These are phyloP conservation scores for Leccinum barrowsii DNA, from an alignment of 768 basidiomycete genomes.

Conservation along the genomic window DNA sequence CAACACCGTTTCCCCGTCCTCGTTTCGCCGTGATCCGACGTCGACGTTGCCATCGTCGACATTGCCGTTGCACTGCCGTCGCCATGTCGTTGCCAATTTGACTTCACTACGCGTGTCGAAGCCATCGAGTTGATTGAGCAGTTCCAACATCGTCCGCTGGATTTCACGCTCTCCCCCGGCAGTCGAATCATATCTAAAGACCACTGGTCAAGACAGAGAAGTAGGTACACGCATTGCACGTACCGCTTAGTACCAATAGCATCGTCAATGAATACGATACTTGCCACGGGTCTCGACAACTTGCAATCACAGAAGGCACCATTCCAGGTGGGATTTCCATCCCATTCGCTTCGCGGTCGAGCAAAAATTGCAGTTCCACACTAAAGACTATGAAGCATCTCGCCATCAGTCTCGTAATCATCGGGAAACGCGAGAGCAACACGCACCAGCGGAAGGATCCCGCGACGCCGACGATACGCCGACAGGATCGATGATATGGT, in stretches of 20 bases:
- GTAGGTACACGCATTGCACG: slow-evolving; percentile 17
- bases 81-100: slow-evolving; percentile 65
- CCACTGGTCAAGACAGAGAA: slow-evolving; percentile 3
- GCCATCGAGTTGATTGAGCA: slow-evolving; percentile 99
- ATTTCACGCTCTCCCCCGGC: slow-evolving; percentile 99
- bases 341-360: slow-evolving; percentile 61
- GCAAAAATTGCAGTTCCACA: slow-evolving; percentile 66
- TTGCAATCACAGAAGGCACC: slow-evolving; percentile 63
- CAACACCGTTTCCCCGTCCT: too few relatives aligned
- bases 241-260: slow-evolving; percentile 98
- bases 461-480: slow-evolving; percentile 45
- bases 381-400: slow-evolving; percentile 54
- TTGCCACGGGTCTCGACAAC: slow-evolving; percentile 64
- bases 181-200: slow-evolving; percentile 87
- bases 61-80: too few relatives aligned
- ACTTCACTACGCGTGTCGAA: slow-evolving; percentile 99
- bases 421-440: neutral
- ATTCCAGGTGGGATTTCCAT: slow-evolving; percentile 50
- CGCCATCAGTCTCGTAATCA: neutral
- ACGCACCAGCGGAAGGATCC: slow-evolving; percentile 72
- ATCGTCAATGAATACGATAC: slow-evolving; percentile 98
- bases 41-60: too few relatives aligned
- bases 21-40: too few relatives aligned
- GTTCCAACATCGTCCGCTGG: slow-evolving; percentile 97
- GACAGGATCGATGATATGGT: slow-evolving; percentile 29